phyloP scores from a whole-genome alignment of 2,329 filamentous ascomycete genomes.

The Cylindrodendrum hubeiense region DNA sequence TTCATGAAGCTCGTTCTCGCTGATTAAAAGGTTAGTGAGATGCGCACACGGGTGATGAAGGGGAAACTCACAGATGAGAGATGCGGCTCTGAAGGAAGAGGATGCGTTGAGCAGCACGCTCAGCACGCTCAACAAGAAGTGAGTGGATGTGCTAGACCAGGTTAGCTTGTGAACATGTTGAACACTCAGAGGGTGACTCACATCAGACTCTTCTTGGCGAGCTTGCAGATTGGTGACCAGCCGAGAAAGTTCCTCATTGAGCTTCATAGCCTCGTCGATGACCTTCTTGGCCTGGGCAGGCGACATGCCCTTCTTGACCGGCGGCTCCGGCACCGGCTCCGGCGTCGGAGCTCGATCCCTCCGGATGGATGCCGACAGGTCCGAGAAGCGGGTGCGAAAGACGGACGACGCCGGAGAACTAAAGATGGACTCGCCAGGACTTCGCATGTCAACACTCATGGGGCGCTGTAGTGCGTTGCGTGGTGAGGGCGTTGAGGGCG shows the following conservation, averaged over 20 bases:
- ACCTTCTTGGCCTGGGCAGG: constrained; percentile 52
- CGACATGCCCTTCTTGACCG: constrained; percentile 48
- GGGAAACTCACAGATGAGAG: constrained; percentile 63
- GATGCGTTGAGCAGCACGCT: constrained; percentile 69
- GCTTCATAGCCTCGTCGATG: constrained; percentile 51
- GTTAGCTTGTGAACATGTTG: constrained; percentile 42
- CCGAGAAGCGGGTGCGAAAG: constrained; percentile 55
- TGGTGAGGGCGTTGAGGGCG: constrained; percentile 36
- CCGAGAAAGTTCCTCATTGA: constrained; percentile 63
- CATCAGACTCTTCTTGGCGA: constrained; percentile 71
- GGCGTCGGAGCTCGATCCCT: constrained; percentile 44
- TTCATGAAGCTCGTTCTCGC: constrained; percentile 67
- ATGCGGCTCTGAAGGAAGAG: constrained; percentile 71
- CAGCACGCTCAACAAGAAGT: constrained; percentile 68
- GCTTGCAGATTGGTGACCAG: constrained; percentile 64
- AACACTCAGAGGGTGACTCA: constrained; percentile 46
- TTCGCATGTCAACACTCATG: constrained; percentile 43
- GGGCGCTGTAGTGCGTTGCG: constrained; percentile 32
- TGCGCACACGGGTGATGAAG: background rate
- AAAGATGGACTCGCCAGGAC: constrained; percentile 48
- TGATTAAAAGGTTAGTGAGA: constrained; percentile 45
- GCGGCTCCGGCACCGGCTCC: constrained; percentile 44
- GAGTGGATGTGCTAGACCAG: constrained; percentile 69
- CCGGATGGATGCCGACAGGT: constrained; percentile 52
- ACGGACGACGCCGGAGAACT: constrained; percentile 52